Base-by-base conservation (phyloP, 306 rosid genomes). In the Pterocarpus macrocarpus region DNA sequence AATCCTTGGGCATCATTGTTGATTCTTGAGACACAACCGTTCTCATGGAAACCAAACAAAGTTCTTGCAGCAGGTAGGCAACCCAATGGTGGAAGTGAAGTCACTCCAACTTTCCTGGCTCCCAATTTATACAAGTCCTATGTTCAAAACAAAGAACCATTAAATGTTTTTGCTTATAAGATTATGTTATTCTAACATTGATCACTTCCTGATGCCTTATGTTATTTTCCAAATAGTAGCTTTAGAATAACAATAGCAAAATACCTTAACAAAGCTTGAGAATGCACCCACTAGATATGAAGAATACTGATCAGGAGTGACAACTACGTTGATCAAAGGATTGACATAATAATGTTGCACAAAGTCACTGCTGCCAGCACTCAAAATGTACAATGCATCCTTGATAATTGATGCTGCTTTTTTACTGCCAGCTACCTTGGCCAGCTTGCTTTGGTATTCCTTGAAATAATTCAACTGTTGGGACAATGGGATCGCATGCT, bases 41-140 rank as follows among this genome's bases (percentile, higher is more conserved):
- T 84, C 73, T 90, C 62, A 30, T 80, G 90, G 45, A n/a, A 67
- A 47, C 95, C 93, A 72, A 90, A 90, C 7, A 87, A 65, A 57
- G 95, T 80, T 56, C 83, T 88, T 73, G 87, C 89, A 56, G 82
- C 83, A 43, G 98, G 97, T 53, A 94, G 81, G 86, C 98, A 94
- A 57, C 98, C 98, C 85, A 94, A 73, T 68, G 97, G 95, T 44
- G 98, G 97, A 16, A 94, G 88, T 85, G 97, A 87, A 33, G 94
- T 94, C 81, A 89, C 98, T 61, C 98, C 97, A 58, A 94, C 75
- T 75, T 84, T 94, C 85, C 95, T 91, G 2, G 92, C 98, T 83
- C 98, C 97, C 69, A 87, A 80, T 30, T 80, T 89, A 69, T 91
- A 84, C 90, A 90, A 82, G n/a, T 52, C 87, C 98, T 94, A 56